A percentile compares a stretch with the other conserved stretches of the same genome.
These are phyloP conservation scores for Cicer judaicum DNA, from an alignment of 306 rosid species.

Conservation along the genomic window DNA sequence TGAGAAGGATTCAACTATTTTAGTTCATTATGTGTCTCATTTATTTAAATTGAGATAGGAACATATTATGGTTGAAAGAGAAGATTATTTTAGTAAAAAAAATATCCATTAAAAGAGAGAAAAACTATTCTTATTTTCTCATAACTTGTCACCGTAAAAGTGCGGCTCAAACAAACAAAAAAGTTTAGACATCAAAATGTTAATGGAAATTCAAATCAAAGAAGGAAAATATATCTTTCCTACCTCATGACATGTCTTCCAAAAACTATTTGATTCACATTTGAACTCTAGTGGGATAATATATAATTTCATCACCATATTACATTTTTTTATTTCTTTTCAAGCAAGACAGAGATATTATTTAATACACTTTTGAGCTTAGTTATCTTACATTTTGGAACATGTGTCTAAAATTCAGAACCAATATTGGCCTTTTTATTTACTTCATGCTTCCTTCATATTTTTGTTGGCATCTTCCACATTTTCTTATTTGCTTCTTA, in stretches of 20 bases:
- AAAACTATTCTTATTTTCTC: no score
- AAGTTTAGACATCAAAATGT: no score
- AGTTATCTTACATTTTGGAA: conserved; percentile 3
- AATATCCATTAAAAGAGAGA: no score
- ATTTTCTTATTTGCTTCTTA: conserved; percentile 15
- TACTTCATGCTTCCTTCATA: conserved; percentile 15
- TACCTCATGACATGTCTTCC: neutral
- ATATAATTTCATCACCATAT: neutral
- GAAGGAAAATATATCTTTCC: no score
- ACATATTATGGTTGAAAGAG: no score
- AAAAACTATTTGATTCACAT: neutral
- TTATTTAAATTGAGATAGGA: no score
- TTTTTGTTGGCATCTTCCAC: conserved; percentile 3
- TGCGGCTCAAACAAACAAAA: no score
- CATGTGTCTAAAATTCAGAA: neutral
- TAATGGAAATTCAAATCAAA: no score
- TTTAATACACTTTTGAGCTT: neutral
- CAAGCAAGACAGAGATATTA: neutral
- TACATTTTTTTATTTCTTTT: neutral
- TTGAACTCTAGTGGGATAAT: neutral
- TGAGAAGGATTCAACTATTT: no score
- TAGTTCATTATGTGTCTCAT: no score
- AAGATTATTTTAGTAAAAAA: no score
- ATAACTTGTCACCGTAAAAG: no score
- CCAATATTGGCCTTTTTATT: neutral